Evolutionary conservation across 2,329 filamentous ascomycete species (phyloP), one percentile per base, ranked within the genome.

Genomic region (Nemania sp.): DNA sequence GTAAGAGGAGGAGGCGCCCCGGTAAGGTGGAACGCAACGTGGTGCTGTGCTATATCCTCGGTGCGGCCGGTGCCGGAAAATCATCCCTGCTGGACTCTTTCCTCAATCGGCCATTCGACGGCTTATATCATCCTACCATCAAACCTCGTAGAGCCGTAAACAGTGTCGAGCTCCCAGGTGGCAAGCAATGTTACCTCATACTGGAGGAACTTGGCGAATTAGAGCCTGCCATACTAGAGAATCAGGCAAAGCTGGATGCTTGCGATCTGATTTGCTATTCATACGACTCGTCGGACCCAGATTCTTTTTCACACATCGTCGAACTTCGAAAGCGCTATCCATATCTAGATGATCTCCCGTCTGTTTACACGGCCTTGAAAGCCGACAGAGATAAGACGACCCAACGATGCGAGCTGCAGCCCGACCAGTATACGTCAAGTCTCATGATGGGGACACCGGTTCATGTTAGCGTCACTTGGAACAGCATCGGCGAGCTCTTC

Each of bases 111-210:
- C 91, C 92, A 0, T 97, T 97, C 72, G 90, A 88, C 69, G 80
- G 84, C 2, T 87, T 91, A 7, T 96, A 98, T 73, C 89, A 90
- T 63, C 95, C 95, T 0, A 99, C 95, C 2, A 98, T 99, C 74
- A 95, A 97, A 72, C 92, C 95, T 2, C 90, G 92, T 11, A 90
- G 91, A 3, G 93, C 92, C 0, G 95, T 99, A 66, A 98, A 99
- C 74, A 97, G 91, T 59, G 95, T 99, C 17, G 95, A 99, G 73
- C 84, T 99, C 1, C 92, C 92, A 47, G 95, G 95, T 10, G 95
- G 95, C 53, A 97, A 96, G 74, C 95, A 99, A 77, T 96, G 93
- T 75, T 98, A 99, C 73, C 83, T 99, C 35, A 98, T 99, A 60
- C 82, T 98, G 21, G 91, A 97, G 71, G 95, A 99, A 76, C 87